phyloP scores from a whole-genome alignment of 176 grass and related monocot genomes.

The Aegilops speltoides region DNA sequence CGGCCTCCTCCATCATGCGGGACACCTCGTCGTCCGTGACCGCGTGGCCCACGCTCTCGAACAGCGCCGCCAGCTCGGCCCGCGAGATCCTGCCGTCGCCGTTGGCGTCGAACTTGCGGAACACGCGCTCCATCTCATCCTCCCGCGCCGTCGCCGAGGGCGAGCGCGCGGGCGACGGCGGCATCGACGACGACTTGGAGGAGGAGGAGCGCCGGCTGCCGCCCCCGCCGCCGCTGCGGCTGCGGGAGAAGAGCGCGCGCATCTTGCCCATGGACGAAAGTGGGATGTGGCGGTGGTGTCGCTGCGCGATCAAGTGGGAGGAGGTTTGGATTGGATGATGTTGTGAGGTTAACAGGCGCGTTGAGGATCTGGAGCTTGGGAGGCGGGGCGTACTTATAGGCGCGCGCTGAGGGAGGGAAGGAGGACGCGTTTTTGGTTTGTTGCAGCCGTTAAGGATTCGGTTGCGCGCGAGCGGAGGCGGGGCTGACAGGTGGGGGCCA shows the following conservation, averaged over 20 bases:
- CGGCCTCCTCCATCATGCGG: conserved; percentile 85
- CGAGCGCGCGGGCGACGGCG: neutral
- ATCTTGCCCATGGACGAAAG: conserved; percentile 60
- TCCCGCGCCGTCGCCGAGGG: neutral
- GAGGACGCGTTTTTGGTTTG: neutral
- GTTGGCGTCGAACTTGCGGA: conserved; percentile 90
- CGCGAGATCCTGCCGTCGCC: conserved; percentile 83
- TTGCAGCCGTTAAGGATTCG: neutral
- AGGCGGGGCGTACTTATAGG: neutral
- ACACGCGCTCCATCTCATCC: conserved; percentile 69
- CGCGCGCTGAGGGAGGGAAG: neutral
- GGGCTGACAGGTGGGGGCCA: conserved; percentile 16
- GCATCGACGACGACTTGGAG: neutral
- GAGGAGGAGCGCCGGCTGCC: neutral
- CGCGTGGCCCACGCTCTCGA: conserved; percentile 61
- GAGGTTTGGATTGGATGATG: neutral
- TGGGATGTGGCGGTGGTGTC: neutral
- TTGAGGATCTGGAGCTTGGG: neutral
- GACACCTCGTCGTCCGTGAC: conserved; percentile 56
- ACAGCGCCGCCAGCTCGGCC: conserved; percentile 60
- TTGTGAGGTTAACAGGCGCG: neutral
- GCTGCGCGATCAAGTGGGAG: neutral
- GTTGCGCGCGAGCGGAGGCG: conserved; percentile 4
- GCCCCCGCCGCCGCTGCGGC: neutral
- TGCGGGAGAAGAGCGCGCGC: conserved; percentile 72